These are phyloP conservation scores for Entomortierella chlamydospora DNA, from an alignment of 192 early-diverging fungal species.

Conservation along the genomic window DNA sequence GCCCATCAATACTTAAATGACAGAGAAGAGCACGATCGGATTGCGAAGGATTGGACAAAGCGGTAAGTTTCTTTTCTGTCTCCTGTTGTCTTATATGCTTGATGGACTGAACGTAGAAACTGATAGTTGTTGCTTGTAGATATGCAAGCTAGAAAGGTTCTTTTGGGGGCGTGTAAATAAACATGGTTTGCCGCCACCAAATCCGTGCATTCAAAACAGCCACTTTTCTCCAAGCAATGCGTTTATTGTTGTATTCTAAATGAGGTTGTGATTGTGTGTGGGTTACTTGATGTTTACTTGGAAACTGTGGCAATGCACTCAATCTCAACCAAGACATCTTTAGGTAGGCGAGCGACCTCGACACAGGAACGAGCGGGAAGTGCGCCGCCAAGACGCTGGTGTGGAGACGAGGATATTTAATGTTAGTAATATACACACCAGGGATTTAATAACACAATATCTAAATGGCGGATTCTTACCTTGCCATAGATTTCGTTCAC, in stretches of 20 bases:
- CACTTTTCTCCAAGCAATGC: too few relatives aligned
- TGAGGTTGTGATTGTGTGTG: not conserved
- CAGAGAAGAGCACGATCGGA: conserved; percentile 87
- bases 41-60: conserved; percentile 94
- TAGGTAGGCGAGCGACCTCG: conserved; percentile 92
- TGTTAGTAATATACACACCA: too few relatives aligned
- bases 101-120: too few relatives aligned
- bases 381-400: conserved; percentile 67
- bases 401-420: too few relatives aligned
- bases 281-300: conserved; percentile 57
- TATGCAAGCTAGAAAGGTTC: conserved; percentile 11
- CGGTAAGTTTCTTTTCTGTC: conserved; percentile 60
- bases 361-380: conserved; percentile 83
- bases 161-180: too few relatives aligned
- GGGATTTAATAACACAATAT: too few relatives aligned
- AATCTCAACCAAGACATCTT: conserved; percentile 93
- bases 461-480: too few relatives aligned
- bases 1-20: conserved; percentile 89
- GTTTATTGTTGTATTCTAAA: too few relatives aligned
- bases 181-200: not conserved
- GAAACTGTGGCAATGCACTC: conserved; percentile 85
- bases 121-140: not conserved
- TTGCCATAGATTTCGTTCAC: conserved; percentile 93
- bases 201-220: too few relatives aligned
- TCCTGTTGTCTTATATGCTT: not conserved